Evolutionary conservation across 2,329 filamentous ascomycete genomes (phyloP), one percentile per base, ranked within the genome.

Genomic region (Botrytis pseudocinerea): DNA sequence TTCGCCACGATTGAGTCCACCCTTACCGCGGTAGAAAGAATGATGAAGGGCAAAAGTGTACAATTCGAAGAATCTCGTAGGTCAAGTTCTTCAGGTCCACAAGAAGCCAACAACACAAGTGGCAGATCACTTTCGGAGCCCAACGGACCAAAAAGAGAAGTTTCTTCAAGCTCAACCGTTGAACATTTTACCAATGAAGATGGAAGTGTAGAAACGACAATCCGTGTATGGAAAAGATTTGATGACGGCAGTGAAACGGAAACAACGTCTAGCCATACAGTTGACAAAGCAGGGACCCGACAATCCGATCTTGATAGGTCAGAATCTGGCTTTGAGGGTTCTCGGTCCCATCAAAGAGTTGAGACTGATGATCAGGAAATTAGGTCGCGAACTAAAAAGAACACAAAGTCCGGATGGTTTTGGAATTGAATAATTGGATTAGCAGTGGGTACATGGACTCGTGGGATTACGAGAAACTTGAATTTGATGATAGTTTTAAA

Each of bases 191-290:
- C 69, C 4, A 63, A 75, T 59, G 61, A 73, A 59, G 75, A 76
- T 46, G 75, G 75, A 48, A 73, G 64, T 8, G 72, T 75, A 18
- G 69, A 72, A 60, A 76, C 74, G 54, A 76, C 61, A 20, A 54
- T 76, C 42, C 28, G 51, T 18, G 61, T 74, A 4, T 68, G 74
- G 57, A 75, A 73, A 28, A 65, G 62, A 22, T 76, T 73, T 44
- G 71, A 68, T 2, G 75, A 76, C 69, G 75, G 75, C 12, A 64
- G 70, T 44, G 70, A 71, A 63, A 74, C 69, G 7, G 71, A 74
- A 18, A 76, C 75, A 62, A 35, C 57, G 62, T 54, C 72, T 51
- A 42, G 65, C 68, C 70, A 66, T 59, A 72, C 46, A 10, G 38
- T 64, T 20, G 59, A 51, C 22, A 64, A 54, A 46, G 25, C 59